These are phyloP conservation scores for Durio zibethinus DNA, from an alignment of 345 rosid species.

Conservation along the genomic window DNA sequence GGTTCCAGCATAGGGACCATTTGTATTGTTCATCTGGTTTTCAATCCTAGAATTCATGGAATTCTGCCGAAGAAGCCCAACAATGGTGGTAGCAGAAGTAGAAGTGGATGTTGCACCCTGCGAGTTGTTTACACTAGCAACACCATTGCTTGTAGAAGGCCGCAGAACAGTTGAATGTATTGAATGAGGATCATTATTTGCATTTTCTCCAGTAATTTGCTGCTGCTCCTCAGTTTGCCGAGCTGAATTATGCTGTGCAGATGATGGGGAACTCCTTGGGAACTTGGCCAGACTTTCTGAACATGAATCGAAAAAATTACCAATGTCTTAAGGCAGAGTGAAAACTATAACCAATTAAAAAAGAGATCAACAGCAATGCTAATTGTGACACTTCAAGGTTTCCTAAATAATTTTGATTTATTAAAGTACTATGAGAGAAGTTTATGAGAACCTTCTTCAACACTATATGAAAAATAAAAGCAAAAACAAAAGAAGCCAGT, in stretches of 20 bases:
- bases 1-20: conserved; percentile 44
- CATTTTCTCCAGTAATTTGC: conserved; percentile 6
- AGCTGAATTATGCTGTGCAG: conserved; percentile 25
- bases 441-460: neutral
- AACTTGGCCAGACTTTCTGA: conserved; percentile 64
- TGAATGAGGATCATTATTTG: conserved; percentile 26
- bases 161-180: conserved; percentile 35
- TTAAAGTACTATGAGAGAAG: neutral
- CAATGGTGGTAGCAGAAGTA: conserved; percentile 41
- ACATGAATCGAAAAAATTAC: neutral
- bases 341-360: neutral
- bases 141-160: conserved; percentile 34
- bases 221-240: conserved; percentile 27
- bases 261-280: conserved; percentile 38
- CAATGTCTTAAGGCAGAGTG: neutral
- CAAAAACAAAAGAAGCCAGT: neutral
- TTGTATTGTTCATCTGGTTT: conserved; percentile 35
- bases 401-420: neutral
- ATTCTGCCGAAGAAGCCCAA: conserved; percentile 48
- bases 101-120: conserved; percentile 29
- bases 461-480: neutral
- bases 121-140: conserved; percentile 35
- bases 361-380: neutral
- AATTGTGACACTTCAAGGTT: neutral
- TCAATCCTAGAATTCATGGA: conserved; percentile 58